Evolutionary conservation across 768 basidiomycete genomes (phyloP), one percentile per base, ranked within the genome.

Genomic region (Stropharia rugosoannulata): DNA sequence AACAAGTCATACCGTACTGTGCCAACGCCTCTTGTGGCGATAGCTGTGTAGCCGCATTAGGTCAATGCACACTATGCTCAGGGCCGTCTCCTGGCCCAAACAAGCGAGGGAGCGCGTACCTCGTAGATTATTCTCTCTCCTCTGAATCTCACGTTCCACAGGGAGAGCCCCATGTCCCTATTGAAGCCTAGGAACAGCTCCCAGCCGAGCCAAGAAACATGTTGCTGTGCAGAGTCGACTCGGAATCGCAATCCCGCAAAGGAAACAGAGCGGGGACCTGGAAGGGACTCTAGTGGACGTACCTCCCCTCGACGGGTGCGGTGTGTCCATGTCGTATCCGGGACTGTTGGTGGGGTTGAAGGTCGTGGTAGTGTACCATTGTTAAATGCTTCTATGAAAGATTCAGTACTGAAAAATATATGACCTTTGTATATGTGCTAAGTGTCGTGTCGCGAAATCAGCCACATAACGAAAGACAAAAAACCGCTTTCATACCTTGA

Each of bases 201-300:
- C 83, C 84, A 86, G 2, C 83, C 83, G 82, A 87, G 82, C 86
- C 86, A 88, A 43, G 75, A 81, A n/a, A 87, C 67, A 58, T 80
- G 85, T 59, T 82, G 75, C 42, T 71, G 68, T 37, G 74, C 73
- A 19, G 62, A 63, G 60, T 87, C 81, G 1, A 87, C 79, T 39
- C 82, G 71, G 64, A 80, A 87, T 3, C 86, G 74, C 56, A 80
- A 64, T 0, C 86, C 85, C 7, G 78, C 78, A 65, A 87, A 86
- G 1, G 79, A 78, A 0, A 88, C 82, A 0, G 77, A 76, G 39
- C 86, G 79, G 27, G 86, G 86, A 4, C 86, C 86, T 2, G 86
- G 81, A 32, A 81, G 78, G 50, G 84, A 70, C 56, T 87, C 86
- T n/a, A 87, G 73, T 62, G 87, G 85, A 36, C 83, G 72, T 36